Evolutionary conservation across 2,329 filamentous ascomycete species (phyloP).

Genomic region (Talaromyces sp.): DNA sequence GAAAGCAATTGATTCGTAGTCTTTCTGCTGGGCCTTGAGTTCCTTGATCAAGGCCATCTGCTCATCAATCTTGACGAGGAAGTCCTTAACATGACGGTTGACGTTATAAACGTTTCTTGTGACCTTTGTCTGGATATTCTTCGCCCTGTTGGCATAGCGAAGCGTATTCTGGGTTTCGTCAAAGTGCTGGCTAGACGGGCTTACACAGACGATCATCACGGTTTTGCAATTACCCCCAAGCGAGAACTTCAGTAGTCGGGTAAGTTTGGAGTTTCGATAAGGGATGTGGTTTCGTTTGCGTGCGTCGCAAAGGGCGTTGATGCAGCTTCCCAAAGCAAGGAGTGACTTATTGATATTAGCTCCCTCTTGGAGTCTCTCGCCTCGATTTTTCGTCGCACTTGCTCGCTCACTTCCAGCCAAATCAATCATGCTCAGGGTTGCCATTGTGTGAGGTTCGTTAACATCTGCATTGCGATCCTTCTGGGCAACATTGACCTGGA

Average conservation of each 20-base stretch:
- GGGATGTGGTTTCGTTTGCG: slow-evolving; percentile 90
- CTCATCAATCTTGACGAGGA: slow-evolving; percentile 98
- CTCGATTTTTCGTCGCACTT: slow-evolving; percentile 93
- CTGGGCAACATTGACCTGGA: slow-evolving; percentile 93
- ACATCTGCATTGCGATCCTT: slow-evolving; percentile 90
- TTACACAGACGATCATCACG: slow-evolving; percentile 99
- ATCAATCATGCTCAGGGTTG: slow-evolving; percentile 96
- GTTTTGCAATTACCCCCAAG: slow-evolving; percentile 97
- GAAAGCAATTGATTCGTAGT: slow-evolving; percentile 75
- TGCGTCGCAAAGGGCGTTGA: slow-evolving; percentile 94
- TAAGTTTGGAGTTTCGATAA: slow-evolving; percentile 96
- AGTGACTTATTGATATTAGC: slow-evolving; percentile 99
- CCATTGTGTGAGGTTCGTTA: slow-evolving; percentile 95
- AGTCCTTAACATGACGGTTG: slow-evolving; percentile 98
- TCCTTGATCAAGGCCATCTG: slow-evolving; percentile 97
- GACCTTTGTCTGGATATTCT: slow-evolving; percentile 99
- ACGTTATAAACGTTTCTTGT: slow-evolving; percentile 99
- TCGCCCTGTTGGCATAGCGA: slow-evolving; percentile 93
- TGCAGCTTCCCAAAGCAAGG: slow-evolving; percentile 89
- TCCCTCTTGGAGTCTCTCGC: slow-evolving; percentile 83
- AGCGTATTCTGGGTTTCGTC: slow-evolving; percentile 98
- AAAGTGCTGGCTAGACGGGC: slow-evolving; percentile 91
- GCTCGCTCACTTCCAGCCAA: slow-evolving; percentile 92
- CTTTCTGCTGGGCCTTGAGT: slow-evolving; percentile 85
- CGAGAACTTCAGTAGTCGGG: slow-evolving; percentile 90